Base-by-base conservation (phyloP, 1,284 basidiomycete species). In the Ganoderma meredithae region DNA sequence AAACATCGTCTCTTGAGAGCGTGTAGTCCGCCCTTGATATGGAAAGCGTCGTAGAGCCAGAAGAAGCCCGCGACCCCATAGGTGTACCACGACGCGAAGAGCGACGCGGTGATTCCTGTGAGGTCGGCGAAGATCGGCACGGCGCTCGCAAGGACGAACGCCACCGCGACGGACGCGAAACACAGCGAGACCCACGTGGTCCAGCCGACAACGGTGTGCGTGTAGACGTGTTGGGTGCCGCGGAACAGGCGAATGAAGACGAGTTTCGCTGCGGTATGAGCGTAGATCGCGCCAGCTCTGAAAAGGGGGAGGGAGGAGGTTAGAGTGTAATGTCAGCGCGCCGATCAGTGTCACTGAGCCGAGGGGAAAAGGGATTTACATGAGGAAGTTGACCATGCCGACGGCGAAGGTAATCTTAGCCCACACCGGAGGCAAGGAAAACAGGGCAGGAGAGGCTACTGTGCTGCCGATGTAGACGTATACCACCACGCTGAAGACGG, bases 161-260 rank as follows among this genome's bases (percentile, higher is more conserved):
- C 84, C 52, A 87, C 71, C 1, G 82, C 77, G 12, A 85, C 82
- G 27, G 82, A 78, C 17, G 76, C 69, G 63, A 86, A 78, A 69
- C 85, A 85, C 22, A 88, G 79, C 7, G 75, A 69, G 49, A 82
- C 78, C 90, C 90, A 92, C 1, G 82, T 79, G 19, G 77, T 73
- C 89, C 90, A 92, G 62, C 90, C 90, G 7, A 84, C 79, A 25
- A 83, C 25, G 0, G 88, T 89, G 73, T 90, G 86, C 19, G 80
- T 81, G 69, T 89, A 84, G 62, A 92, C 75, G 74, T 92, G 90
- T 12, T 78, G 78, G 9, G 86, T 84, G 68, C 84, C 82, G 19
- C 88, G 84, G 74, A 91, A 86, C 65, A 86, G 71, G 9, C 89
- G 84, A 67, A 91, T 82, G 73, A 91, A 90, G 60, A 90, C 73